Evolutionary conservation across 176 grass and related monocot genomes (phyloP), one percentile per base, ranked within the genome.

Genomic region (Bothriochloa decipiens): DNA sequence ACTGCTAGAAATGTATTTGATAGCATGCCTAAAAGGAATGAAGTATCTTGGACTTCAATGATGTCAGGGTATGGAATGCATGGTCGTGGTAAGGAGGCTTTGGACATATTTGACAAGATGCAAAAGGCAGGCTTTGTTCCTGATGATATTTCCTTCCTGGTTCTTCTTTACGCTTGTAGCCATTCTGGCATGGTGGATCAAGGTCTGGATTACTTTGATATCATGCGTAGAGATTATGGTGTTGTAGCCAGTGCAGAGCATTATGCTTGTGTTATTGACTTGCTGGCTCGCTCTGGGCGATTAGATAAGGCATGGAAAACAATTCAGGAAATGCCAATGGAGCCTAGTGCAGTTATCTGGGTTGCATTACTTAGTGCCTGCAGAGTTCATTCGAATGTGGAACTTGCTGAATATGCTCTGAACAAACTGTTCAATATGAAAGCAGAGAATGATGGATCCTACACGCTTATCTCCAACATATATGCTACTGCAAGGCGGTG

Each of bases 61-160:
- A 92, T 97, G 90, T 86, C 90, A 82, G 92, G 92, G 33, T 97
- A 97, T 81, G 94, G 92, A 77, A 91, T 97, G 92, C 90, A 94
- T 70, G 94, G 90, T 52, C 80, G 80, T 88, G 94, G 94, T 79
- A 67, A 84, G 55, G 90, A 92, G 77, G 65, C 86, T 41, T 17
- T 97, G 58, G 85, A 78, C 41, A 74, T 97, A 89, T 97, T 97
- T 87, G 88, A 92, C 58, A 83, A 88, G 37, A 94, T 97, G 94
- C 90, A 89, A 70, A 91, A 81, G 41, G 83, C 68, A 32, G 94
- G 90, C 66, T 83, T 94, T 60, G 62, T 71, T 85, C 92, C 92
- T 80, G 94, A 97, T 77, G 92, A 88, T 39, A 83, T 97, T 82
- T 84, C 92, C 63, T 97, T 97, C 52, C 92, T 97, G 83, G 94